Conservation (phyloP, 1,139 yeast genomes). For the Scheffersomyces parashehatae region DNA sequence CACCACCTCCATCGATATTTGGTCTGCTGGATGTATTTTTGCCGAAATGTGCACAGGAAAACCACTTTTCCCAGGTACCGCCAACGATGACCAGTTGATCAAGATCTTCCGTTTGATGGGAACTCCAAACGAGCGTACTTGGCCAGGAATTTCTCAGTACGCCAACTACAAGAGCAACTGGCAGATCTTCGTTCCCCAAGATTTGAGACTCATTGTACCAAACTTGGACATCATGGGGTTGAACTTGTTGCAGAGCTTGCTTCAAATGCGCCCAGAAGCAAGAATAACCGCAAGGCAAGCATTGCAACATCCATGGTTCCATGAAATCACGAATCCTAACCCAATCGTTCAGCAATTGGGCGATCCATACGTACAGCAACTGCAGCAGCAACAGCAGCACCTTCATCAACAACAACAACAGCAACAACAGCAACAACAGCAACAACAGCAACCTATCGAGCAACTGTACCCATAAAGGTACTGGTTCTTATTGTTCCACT, state of each 20-base stretch:
- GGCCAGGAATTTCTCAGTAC: constrained; percentile 90
- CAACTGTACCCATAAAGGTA: constrained; percentile 8
- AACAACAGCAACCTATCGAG: constrained; percentile 9
- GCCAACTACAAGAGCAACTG: constrained; percentile 85
- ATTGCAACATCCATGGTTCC: constrained; percentile 93
- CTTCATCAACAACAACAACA: constrained; percentile 16
- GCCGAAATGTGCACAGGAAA: constrained; percentile 99
- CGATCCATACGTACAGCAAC: constrained; percentile 42
- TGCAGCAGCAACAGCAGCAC: constrained; percentile 25
- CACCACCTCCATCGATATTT: constrained; percentile 94
- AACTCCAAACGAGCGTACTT: constrained; percentile 90
- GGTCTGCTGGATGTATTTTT: constrained; percentile 98
- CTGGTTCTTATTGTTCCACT: neutral
- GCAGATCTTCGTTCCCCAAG: constrained; percentile 80
- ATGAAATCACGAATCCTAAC: constrained; percentile 60
- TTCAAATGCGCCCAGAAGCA: constrained; percentile 91
- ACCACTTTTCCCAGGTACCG: constrained; percentile 93
- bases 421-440: constrained; percentile 11
- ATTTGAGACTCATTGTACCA: constrained; percentile 75
- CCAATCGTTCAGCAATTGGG: constrained; percentile 36
- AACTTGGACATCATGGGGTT: constrained; percentile 78
- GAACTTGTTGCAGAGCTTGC: constrained; percentile 70
- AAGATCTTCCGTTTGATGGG: constrained; percentile 93
- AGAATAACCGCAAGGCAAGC: constrained; percentile 92
- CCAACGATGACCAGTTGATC: constrained; percentile 90